Evolutionary conservation across 2,329 filamentous ascomycete species (phyloP), one percentile per base, ranked within the genome.

Genomic region (Venturia effusa): DNA sequence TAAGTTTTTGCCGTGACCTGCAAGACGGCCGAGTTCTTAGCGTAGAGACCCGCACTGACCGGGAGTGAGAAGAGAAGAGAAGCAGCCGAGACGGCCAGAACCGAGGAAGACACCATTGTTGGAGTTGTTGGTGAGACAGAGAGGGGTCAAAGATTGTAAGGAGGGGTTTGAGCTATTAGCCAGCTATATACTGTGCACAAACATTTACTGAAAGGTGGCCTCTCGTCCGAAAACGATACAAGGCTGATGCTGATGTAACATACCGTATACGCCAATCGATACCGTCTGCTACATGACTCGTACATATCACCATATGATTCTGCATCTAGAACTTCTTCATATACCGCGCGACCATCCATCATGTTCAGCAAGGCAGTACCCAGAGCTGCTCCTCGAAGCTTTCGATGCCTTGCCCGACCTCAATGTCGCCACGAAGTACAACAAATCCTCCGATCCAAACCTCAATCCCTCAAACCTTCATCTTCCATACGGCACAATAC

Each of bases 11-110:
- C 83, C 70, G 88, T 87, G 68, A 97, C 78, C 75, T 95, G 90
- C 54, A 97, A 75, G 54, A 99, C 94, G 15, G 90, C 86, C 1
- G 92, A 97, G 74, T 83, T 89, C 79, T 93, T 95, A 66, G 85
- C 79, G 78, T 99, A 99, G 66, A 99, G 76, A 68, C 84, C 85
- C 63, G 86, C 85, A 64, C 82, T 83, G 61, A 82, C 81, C 37
- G 88, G 84, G 61, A 89, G 73, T 64, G 84, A 81, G 66, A 88
- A 83, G 67, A 94, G 79, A 60, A 90, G 77, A 65, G 85, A 84
- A 65, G 84, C 79, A 66, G 82, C 82, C 68, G 81, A 78, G 27
- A 63, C 32, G 34, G 51, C 61, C 41, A 63, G 19, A 24, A 32
- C 22, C 39, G 48, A 30, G 30, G 48, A 63, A n/a, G 34, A 37